phyloP scores from a whole-genome alignment of 2,329 filamentous ascomycete genomes.

The Diaporthe helianthi region DNA sequence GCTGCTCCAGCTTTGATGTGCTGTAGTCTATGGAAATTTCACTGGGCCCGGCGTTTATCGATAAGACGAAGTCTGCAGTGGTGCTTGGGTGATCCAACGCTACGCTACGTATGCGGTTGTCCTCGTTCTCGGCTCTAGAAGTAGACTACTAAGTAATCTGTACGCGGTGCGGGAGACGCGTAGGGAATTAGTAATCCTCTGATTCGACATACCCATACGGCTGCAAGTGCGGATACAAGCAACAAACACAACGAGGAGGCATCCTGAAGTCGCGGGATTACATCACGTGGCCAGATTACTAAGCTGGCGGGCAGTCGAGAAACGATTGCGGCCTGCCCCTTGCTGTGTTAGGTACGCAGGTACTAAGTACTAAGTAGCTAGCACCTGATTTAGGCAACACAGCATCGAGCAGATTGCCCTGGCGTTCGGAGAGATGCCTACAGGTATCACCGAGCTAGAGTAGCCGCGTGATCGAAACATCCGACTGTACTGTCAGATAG shows the following conservation, averaged over 20 bases:
- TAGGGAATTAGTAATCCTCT: not conserved
- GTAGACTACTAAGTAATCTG: too few species aligned
- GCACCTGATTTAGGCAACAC: slow-evolving; percentile 14
- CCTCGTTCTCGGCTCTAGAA: slow-evolving; percentile 1
- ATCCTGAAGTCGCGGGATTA: slow-evolving; percentile 5
- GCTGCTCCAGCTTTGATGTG: slow-evolving; percentile 18
- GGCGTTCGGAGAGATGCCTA: slow-evolving; percentile 7
- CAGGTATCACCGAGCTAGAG: slow-evolving; percentile 26
- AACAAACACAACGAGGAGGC: not conserved
- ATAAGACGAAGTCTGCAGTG: not conserved
- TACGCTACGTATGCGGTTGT: not conserved
- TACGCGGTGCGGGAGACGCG: not conserved
- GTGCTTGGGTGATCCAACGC: not conserved
- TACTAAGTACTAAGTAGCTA: not conserved
- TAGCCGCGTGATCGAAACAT: slow-evolving; percentile 22
- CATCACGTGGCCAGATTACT: slow-evolving; percentile 21
- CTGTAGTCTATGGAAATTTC: slow-evolving; percentile 27
- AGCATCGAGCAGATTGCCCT: slow-evolving; percentile 23
- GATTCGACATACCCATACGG: not conserved
- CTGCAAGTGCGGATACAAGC: not conserved
- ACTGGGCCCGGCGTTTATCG: slow-evolving; percentile 13
- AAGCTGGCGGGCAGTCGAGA: not conserved
- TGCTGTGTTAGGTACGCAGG: too few species aligned
- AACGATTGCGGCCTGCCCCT: not conserved
- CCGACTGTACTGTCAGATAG: not conserved